Conservation (phyloP, 306 rosid species). For the Sophora flavescens region DNA sequence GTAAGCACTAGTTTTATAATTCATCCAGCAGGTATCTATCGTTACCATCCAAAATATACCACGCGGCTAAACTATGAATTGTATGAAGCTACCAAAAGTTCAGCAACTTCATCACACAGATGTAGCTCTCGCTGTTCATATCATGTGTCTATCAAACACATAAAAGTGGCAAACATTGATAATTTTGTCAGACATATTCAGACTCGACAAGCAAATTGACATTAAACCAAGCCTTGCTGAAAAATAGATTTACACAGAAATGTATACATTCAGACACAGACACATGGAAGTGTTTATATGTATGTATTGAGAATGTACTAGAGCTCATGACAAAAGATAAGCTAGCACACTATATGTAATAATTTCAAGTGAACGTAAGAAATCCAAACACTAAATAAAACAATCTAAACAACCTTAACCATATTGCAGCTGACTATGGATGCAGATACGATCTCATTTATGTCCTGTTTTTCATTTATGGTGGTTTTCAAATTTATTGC, state of each 20-base stretch:
- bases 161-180: conserved; percentile 1
- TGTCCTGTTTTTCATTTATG: conserved; percentile 74
- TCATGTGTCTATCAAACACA: conserved; percentile 18
- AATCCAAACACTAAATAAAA: conserved; percentile 38
- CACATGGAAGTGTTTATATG: not conserved
- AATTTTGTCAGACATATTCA: conserved; percentile 20
- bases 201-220: conserved; percentile 28
- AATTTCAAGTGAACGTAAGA: conserved; percentile 33
- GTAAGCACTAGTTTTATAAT: conserved; percentile 23
- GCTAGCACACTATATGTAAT: conserved; percentile 9
- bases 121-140: conserved; percentile 33
- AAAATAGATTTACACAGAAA: not conserved
- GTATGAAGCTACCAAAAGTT: conserved; percentile 8
- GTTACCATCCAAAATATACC: conserved; percentile 25
- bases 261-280: not conserved
- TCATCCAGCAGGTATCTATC: conserved; percentile 10
- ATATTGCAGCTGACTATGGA: conserved; percentile 84
- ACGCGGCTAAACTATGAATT: conserved; percentile 8
- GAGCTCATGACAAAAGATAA: conserved; percentile 24
- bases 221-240: conserved; percentile 35
- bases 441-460: conserved; percentile 90
- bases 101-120: not conserved
- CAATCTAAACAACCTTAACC: conserved; percentile 75
- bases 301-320: not conserved
- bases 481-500: conserved; percentile 85